Base-by-base conservation (phyloP, 345 rosid species). In the Noccaea bulbosa region DNA sequence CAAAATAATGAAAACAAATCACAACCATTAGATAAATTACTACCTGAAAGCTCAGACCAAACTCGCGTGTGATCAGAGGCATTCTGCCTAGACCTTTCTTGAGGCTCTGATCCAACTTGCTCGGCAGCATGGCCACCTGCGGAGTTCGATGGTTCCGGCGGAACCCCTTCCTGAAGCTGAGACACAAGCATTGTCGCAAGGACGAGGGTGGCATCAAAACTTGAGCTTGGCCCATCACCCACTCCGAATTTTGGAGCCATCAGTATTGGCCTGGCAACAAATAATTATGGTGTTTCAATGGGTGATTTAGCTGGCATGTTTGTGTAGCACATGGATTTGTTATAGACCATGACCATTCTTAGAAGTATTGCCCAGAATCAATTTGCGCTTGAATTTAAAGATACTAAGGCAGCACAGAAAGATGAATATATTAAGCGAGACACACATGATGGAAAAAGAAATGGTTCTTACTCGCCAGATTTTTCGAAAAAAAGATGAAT, bases 41-140 rank as follows among this genome's bases (percentile, higher is more conserved):
- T 81, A 87, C 98, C 98, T 64, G 96, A 85, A 78, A 91, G 93
- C 41, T 92, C 89, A 75, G 97, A 89, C 96, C 99, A 94, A 74
- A 92, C 84, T 85, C 86, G 84, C 55, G 97, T 94, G 77, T 86
- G 89, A 71, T 81, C 87, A 27, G 86, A 77, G 41, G 65, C 79
- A 78, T 65, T 82, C 62, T 75, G 75, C 71, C 85, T 82, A 69
- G 50, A 71, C 79, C 79, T 79, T 53, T 83, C 91, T 66, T 72
- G 83, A 57, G 83, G 90, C 68, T 75, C 72, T 64, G 90, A 77
- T 47, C 68, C 79, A 10, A 64, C 75, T 12, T 75, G 72, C 50
- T 67, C 74, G 34, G 63, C 77, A 77, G 73, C 78, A 75, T 76
- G 83, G 66, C 62, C 82, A 67, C 52, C 82, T 39, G 70, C 56